Conservation (phyloP, 148 eudicot species). For the Simmondsia chinensis region DNA sequence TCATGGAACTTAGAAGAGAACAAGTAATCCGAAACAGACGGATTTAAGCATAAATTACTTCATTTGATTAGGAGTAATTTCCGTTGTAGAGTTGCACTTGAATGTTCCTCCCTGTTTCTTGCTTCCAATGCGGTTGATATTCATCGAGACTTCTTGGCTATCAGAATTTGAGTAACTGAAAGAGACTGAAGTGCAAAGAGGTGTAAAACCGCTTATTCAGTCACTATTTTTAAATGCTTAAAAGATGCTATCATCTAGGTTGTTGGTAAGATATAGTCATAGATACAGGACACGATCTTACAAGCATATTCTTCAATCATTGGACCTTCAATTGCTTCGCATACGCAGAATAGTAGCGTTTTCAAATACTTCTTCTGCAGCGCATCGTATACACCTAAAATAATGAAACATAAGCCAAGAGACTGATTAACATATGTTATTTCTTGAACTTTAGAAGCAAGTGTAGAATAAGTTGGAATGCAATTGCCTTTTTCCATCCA, state of each 20-base stretch:
- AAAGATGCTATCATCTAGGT: no score
- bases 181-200: slow-evolving; percentile 46
- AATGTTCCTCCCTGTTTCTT: slow-evolving; percentile 79
- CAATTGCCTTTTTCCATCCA: slow-evolving; percentile 96
- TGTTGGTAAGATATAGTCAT: no score
- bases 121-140: slow-evolving; percentile 64
- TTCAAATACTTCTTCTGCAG: slow-evolving; percentile 82
- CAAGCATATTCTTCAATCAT: slow-evolving; percentile 93
- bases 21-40: not conserved
- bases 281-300: slow-evolving; percentile 27
- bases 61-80: slow-evolving; percentile 88
- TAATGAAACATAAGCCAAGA: slow-evolving; percentile 8
- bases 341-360: slow-evolving; percentile 74
- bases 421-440: no score
- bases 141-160: slow-evolving; percentile 83
- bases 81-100: slow-evolving; percentile 51
- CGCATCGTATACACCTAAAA: slow-evolving; percentile 94
- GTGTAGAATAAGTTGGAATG: not conserved
- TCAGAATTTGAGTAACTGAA: slow-evolving; percentile 69
- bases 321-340: slow-evolving; percentile 68
- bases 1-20: no score
- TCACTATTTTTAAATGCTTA: no score
- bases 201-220: not conserved
- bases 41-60: slow-evolving; percentile 30
- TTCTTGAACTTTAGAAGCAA: slow-evolving; percentile 1